phyloP scores from a whole-genome alignment of 2,329 filamentous ascomycete species.

The Xylaria sp. region DNA sequence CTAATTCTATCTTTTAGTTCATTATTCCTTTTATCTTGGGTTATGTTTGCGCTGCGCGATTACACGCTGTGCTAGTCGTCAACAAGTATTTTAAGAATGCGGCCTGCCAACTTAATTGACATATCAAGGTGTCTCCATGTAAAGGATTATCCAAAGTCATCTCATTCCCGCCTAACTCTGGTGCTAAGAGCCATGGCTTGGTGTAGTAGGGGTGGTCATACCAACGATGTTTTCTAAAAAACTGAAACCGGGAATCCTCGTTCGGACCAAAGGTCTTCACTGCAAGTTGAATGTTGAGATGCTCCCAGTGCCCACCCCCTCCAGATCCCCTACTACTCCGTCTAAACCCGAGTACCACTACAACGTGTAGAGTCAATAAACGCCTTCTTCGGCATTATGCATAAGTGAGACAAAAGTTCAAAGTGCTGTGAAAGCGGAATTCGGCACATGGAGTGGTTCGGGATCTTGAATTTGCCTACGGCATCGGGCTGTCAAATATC shows the following conservation, averaged over 20 bases:
- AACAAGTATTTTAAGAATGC: neutral
- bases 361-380: neutral
- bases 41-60: neutral
- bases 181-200: neutral
- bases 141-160: neutral
- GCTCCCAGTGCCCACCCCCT: no score
- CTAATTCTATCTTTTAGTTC: neutral
- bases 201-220: no score
- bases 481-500: neutral
- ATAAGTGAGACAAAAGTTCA: no score
- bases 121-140: neutral
- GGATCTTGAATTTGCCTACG: no score
- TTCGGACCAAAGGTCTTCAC: no score
- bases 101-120: slow-evolving; percentile 1
- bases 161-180: slow-evolving; percentile 62
- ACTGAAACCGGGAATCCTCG: neutral
- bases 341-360: neutral
- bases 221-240: slow-evolving; percentile 1
- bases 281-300: no score
- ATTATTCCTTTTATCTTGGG: neutral
- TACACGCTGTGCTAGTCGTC: neutral
- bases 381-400: no score
- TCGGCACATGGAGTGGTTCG: neutral
- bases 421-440: neutral
- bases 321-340: no score